Percentiles rank a stretch among this genome's conserved stretches.
Conservation (phyloP, 106 monocot species). For the Alisma plantagoaquatica region DNA sequence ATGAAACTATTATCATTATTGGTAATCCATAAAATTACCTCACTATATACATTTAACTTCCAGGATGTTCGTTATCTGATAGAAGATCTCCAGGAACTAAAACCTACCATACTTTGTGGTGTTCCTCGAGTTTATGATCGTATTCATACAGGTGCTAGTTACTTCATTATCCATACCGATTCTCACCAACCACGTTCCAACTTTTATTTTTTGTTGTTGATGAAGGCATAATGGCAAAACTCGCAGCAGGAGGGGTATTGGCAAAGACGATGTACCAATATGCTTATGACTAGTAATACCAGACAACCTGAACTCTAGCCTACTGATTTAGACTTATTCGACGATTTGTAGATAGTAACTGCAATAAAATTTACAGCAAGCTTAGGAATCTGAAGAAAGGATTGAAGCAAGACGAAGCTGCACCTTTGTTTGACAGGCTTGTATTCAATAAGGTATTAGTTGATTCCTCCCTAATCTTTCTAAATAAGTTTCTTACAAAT, state of each 20-base stretch:
- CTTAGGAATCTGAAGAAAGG: conserved; percentile 64
- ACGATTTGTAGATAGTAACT: neutral
- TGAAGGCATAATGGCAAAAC: conserved; percentile 71
- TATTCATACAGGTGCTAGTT: conserved; percentile 49
- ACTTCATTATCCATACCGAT: neutral
- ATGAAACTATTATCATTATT: neutral
- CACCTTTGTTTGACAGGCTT: conserved; percentile 77
- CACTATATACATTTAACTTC: neutral
- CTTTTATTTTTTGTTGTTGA: neutral
- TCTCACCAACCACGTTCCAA: neutral
- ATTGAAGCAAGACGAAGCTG: conserved; percentile 70
- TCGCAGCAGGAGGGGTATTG: conserved; percentile 58
- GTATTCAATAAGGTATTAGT: conserved; percentile 75
- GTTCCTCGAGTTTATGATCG: conserved; percentile 94
- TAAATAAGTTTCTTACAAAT: neutral
- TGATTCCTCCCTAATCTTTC: conserved; percentile 2
- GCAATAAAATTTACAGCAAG: conserved; percentile 33
- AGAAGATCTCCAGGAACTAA: conserved; percentile 72
- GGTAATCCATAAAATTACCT: neutral
- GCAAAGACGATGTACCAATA: conserved; percentile 47
- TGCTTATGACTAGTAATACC: conserved; percentile 78
- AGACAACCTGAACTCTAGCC: neutral
- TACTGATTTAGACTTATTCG: neutral
- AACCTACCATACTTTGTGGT: conserved; percentile 84
- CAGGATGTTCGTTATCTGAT: conserved; percentile 80